Percentiles rank a stretch among this genome's conserved stretches.
Evolutionary conservation across 1,284 basidiomycete species (phyloP).

Genomic region (Pisolithus thermaeus): DNA sequence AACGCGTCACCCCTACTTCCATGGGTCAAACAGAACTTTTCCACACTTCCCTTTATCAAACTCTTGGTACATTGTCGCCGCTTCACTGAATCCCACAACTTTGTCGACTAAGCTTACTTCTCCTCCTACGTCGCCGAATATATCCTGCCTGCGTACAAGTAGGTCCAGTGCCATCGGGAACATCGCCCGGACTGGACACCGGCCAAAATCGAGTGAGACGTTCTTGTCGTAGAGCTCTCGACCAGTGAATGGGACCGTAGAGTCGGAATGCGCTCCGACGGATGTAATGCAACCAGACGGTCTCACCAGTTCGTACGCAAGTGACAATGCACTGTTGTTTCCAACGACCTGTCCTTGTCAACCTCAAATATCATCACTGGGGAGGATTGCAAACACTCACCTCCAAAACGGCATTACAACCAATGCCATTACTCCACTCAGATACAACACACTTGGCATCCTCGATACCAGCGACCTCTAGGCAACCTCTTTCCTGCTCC

Average conservation of each 20-base stretch:
- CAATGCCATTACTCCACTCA: slow-evolving; percentile 49
- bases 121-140: slow-evolving; percentile 59
- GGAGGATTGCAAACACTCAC: slow-evolving; percentile 26
- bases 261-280: slow-evolving; percentile 67
- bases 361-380: background rate
- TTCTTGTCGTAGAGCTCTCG: slow-evolving; percentile 77
- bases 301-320: slow-evolving; percentile 74
- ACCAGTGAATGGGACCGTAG: slow-evolving; percentile 55
- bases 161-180: slow-evolving; percentile 71
- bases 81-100: slow-evolving; percentile 52
- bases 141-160: slow-evolving; percentile 61
- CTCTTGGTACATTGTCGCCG: slow-evolving; percentile 50
- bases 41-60: slow-evolving; percentile 69
- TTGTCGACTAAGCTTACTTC: slow-evolving; percentile 57
- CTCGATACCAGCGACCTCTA: slow-evolving; percentile 46
- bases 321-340: slow-evolving; percentile 59
- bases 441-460: slow-evolving; percentile 46
- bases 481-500: slow-evolving; percentile 39
- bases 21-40: slow-evolving; percentile 73
- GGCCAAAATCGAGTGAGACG: slow-evolving; percentile 74
- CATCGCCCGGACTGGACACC: slow-evolving; percentile 81
- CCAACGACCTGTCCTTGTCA: slow-evolving; percentile 65
- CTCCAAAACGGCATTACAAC: slow-evolving; percentile 64
- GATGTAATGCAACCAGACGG: slow-evolving; percentile 78
- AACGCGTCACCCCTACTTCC: slow-evolving; percentile 30